These are phyloP conservation scores for Mycena pura DNA, from an alignment of 768 basidiomycete species.

Conservation along the genomic window DNA sequence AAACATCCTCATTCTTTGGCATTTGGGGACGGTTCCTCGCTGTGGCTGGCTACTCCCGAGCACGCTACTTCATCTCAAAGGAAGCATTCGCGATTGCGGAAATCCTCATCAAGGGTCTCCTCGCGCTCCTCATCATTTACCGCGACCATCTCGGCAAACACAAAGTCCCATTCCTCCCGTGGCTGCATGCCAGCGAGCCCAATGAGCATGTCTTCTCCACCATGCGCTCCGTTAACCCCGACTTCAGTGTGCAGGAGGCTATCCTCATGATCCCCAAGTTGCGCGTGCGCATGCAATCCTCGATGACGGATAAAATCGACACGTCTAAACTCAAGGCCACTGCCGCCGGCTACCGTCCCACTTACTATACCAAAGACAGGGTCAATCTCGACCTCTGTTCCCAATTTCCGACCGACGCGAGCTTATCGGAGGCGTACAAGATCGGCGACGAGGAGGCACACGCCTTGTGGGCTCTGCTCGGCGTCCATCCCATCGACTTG, in stretches of 20 bases:
- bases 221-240: not conserved
- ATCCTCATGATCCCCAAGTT: slow-evolving; percentile 1
- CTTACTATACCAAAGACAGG: not conserved
- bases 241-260: not conserved
- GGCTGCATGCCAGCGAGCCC: slow-evolving; percentile 4
- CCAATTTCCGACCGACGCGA: not conserved
- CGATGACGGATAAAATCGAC: not conserved
- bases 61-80: slow-evolving; percentile 31
- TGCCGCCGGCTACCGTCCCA: not conserved
- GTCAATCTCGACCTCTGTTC: not conserved
- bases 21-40: slow-evolving; percentile 17
- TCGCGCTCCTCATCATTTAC: slow-evolving; percentile 33
- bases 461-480: slow-evolving; percentile 5
- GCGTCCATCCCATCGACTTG: not conserved
- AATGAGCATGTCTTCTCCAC: slow-evolving; percentile 13
- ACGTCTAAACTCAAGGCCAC: not conserved
- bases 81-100: slow-evolving; percentile 31
- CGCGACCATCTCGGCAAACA: slow-evolving; percentile 20
- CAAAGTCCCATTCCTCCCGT: not conserved
- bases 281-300: not conserved
- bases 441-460: slow-evolving; percentile 4
- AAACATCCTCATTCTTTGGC: slow-evolving; percentile 11
- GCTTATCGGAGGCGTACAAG: not conserved
- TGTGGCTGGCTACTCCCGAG: slow-evolving; percentile 9
- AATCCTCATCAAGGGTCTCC: slow-evolving; percentile 30